A percentile compares a stretch with the other conserved stretches of the same genome.
Conservation (phyloP, 306 rosid genomes). For the Castanea mollissima region DNA sequence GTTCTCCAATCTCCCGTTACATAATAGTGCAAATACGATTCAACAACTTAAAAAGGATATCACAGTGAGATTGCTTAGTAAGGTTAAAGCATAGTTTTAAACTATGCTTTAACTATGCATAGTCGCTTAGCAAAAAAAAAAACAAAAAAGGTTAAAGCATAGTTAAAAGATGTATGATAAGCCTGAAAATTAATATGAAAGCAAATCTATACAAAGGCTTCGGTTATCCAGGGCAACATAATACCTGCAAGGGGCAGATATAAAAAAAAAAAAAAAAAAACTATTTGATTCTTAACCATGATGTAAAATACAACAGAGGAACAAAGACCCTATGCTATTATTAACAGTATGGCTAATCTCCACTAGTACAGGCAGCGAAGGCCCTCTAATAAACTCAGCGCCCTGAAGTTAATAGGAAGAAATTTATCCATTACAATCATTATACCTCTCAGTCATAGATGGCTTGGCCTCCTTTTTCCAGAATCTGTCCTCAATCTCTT, state of each 20-base stretch:
- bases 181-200: slow-evolving; percentile 16
- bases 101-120: too few relatives aligned
- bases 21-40: not conserved
- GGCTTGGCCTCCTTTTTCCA: slow-evolving; percentile 96
- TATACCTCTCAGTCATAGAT: slow-evolving; percentile 38
- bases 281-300: slow-evolving; percentile 33
- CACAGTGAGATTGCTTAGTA: too few relatives aligned
- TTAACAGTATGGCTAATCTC: slow-evolving; percentile 49
- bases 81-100: not conserved
- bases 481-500: slow-evolving; percentile 84
- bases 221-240: slow-evolving; percentile 16
- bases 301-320: slow-evolving; percentile 36
- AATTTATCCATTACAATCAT: slow-evolving; percentile 29
- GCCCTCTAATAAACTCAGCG: slow-evolving; percentile 36
- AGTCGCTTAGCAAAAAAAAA: too few relatives aligned
- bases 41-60: not conserved
- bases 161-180: not conserved
- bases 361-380: slow-evolving; percentile 18
- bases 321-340: slow-evolving; percentile 43
- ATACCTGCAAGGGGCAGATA: slow-evolving; percentile 42
- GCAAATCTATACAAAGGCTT: slow-evolving; percentile 37
- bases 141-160: not conserved
- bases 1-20: too few relatives aligned
- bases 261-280: not conserved
- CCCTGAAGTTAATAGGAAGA: slow-evolving; percentile 21